These are phyloP conservation scores for Mycena filopes DNA, from an alignment of 768 basidiomycete species.

Conservation along the genomic window DNA sequence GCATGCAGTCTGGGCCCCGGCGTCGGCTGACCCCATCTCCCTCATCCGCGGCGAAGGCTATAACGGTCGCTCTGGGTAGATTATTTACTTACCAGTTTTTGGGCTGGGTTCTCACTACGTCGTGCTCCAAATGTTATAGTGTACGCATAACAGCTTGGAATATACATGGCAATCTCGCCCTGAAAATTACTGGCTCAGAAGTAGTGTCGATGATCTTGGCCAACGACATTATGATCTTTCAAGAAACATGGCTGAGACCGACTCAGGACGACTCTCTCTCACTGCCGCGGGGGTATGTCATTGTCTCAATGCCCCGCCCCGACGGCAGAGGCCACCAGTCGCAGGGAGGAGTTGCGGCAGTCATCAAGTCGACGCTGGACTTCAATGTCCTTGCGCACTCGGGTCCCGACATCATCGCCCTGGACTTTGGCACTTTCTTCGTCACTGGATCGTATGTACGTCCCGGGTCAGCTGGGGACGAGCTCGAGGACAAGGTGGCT, in stretches of 20 bases:
- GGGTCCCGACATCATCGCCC: constrained; percentile 9
- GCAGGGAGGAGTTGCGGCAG: neutral
- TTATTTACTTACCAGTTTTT: neutral
- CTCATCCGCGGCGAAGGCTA: constrained; percentile 4
- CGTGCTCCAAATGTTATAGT: too few species aligned
- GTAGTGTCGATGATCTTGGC: neutral
- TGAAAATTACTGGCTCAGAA: neutral
- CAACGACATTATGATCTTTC: constrained; percentile 5
- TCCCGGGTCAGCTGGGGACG: neutral
- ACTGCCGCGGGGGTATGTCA: neutral
- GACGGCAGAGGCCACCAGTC: neutral
- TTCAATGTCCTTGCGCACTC: neutral
- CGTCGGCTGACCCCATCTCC: neutral
- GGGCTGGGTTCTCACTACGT: too few species aligned
- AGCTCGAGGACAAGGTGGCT: neutral
- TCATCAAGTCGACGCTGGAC: neutral
- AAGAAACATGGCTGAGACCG: constrained; percentile 7
- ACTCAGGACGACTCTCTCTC: neutral
- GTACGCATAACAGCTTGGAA: constrained; percentile 12
- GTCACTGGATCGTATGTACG: constrained; percentile 5
- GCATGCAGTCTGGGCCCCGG: constrained; percentile 13
- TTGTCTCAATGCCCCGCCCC: neutral
- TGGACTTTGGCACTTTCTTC: neutral
- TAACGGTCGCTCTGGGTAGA: constrained; percentile 1
- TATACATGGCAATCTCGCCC: constrained; percentile 11